Conservation (phyloP, 495 filamentous ascomycete species). For the Opeltia flavorubescens region DNA sequence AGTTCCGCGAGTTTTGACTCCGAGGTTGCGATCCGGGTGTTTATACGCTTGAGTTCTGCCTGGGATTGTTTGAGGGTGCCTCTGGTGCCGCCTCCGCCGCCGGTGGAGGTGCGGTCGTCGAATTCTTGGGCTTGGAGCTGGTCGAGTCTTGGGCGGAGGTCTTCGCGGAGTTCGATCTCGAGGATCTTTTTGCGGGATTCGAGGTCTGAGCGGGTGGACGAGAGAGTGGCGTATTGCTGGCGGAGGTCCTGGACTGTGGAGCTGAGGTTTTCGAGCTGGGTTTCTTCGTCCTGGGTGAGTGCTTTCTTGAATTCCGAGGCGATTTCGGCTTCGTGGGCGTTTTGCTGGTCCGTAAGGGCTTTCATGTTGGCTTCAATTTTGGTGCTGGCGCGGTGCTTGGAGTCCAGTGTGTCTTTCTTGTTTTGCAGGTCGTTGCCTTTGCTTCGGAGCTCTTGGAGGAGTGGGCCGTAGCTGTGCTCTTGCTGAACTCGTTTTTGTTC, state of each 20-base stretch:
- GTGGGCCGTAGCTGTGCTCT: conserved; percentile 69
- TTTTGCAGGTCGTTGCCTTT: conserved; percentile 60
- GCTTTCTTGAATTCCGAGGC: conserved; percentile 84
- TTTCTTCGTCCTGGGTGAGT: conserved; percentile 69
- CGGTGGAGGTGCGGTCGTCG: conserved; percentile 37
- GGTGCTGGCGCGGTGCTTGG: conserved; percentile 51
- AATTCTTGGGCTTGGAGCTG: conserved; percentile 68
- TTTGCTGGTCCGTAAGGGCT: conserved; percentile 57
- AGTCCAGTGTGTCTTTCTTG: conserved; percentile 59
- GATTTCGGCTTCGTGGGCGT: conserved; percentile 62
- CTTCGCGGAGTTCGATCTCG: conserved; percentile 75
- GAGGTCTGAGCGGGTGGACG: conserved; percentile 57
- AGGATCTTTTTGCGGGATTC: conserved; percentile 66
- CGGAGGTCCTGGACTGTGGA: conserved; percentile 55
- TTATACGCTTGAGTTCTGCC: conserved; percentile 64
- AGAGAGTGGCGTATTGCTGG: conserved; percentile 58
- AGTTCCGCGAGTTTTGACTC: conserved; percentile 53
- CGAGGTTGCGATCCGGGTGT: conserved; percentile 45
- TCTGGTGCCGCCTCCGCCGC: conserved; percentile 37
- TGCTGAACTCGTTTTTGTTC: conserved; percentile 66
- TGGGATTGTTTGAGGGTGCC: conserved; percentile 67
- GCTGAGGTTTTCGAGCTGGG: conserved; percentile 56
- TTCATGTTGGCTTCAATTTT: conserved; percentile 65
- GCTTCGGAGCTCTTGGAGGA: conserved; percentile 55
- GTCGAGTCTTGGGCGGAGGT: conserved; percentile 72